Evolutionary conservation across 805 yeast species (phyloP), one percentile per base, ranked within the genome.

Genomic region (Starmerella khaoyaiensis): DNA sequence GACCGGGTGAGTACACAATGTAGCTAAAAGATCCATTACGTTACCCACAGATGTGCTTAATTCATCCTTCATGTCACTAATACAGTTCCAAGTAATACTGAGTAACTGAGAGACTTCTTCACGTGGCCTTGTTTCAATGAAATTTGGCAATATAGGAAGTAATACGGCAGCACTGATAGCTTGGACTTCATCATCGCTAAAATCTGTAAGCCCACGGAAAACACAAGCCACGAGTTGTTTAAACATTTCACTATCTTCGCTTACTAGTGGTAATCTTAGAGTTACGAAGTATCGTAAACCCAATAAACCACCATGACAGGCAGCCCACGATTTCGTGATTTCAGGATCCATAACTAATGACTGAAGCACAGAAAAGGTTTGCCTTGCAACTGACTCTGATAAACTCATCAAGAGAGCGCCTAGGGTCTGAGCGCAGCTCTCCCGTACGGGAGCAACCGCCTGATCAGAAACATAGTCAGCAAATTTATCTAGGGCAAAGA

Each of bases 391-490:
- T 2, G 65, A 68, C 27, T 70, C 69, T 15, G 74, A 68, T 34
- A 90, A 59, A 57, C 83, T 90, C n/a, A 79, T 62, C 31, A 90
- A 61, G 27, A 87, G 60, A 1, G 95, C 94, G 12, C 94, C 97
- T 33, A 90, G 60, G 0, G 95, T 74, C 59, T 90, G 99, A 0
- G 95, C 96, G 21, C 87, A 83, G 24, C 94, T 83, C 59, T 93
- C 99, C 53, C 98, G 65, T 4, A 90, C 97, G 1, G 99, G 99
- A 0, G 97, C 97, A 26, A 90, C 93, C 11, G 90, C 99, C 5
- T 94, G 93, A 54, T 90, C 99, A 29, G 93, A 78, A 22, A 90
- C 94, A 57, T 81, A 90, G 62, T 90, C 99, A 32, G 96, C 97
- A 60, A 90, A 90, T 49, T 97, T 63, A 60, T 90, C 99, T 36